These are phyloP conservation scores for Lanmaoa pseudosensibilis DNA, from an alignment of 768 basidiomycete species.

Conservation along the genomic window DNA sequence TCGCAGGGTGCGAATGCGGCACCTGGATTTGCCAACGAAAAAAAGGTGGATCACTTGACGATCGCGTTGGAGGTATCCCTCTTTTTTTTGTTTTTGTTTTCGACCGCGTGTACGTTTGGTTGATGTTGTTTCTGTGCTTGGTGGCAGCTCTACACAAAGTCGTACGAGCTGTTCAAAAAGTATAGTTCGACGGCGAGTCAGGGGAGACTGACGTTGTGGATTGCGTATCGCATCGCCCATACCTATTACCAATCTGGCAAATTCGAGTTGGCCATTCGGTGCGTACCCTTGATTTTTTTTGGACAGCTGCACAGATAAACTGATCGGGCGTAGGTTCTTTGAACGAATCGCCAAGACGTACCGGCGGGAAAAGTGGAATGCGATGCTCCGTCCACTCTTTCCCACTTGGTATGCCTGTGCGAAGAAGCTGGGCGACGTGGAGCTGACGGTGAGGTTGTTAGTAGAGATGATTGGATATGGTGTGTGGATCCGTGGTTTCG, in stretches of 20 bases:
- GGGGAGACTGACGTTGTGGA: constrained; percentile 81
- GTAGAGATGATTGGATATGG: constrained; percentile 84
- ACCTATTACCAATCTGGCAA: constrained; percentile 80
- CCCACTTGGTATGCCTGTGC: constrained; percentile 83
- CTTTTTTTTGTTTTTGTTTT: not conserved
- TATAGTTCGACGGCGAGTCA: constrained; percentile 58
- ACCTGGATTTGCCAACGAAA: constrained; percentile 85
- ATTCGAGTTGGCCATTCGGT: constrained; percentile 88
- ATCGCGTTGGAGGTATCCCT: constrained; percentile 73
- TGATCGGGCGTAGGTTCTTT: constrained; percentile 62
- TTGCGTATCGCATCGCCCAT: constrained; percentile 87
- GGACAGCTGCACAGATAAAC: not conserved
- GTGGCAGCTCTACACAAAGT: constrained; percentile 82
- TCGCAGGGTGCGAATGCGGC: constrained; percentile 41
- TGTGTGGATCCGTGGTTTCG: constrained; percentile 29
- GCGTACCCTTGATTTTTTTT: not conserved
- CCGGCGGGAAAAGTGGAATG: constrained; percentile 78
- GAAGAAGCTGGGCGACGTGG: constrained; percentile 73
- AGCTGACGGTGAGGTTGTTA: constrained; percentile 71
- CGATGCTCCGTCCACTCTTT: constrained; percentile 72
- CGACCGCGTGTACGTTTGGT: not conserved
- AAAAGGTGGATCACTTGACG: constrained; percentile 85
- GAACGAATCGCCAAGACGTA: constrained; percentile 91
- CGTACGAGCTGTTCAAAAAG: constrained; percentile 92
- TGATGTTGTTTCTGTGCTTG: not conserved